Evolutionary conservation across 495 filamentous ascomycete genomes (phyloP).

Genomic region (Penicillium dipodomyicola): DNA sequence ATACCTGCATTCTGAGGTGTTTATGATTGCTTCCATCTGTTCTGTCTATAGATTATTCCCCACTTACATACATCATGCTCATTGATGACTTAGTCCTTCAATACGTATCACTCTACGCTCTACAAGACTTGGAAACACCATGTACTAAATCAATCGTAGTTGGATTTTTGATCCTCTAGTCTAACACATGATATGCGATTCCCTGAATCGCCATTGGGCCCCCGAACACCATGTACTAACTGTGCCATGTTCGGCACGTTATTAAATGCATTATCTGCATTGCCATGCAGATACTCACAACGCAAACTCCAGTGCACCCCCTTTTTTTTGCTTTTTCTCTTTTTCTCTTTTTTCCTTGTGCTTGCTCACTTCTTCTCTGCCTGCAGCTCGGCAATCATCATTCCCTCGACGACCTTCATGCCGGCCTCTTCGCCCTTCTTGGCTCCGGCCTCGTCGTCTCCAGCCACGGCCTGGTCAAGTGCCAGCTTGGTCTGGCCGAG

Average conservation of each 20-base stretch:
- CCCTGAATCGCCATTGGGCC: constrained; percentile 5
- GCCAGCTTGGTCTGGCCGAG: constrained; percentile 88
- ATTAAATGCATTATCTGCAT: constrained; percentile 1
- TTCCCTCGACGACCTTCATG: constrained; percentile 61
- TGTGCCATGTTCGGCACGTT: constrained; percentile 4
- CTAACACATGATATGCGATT: constrained; percentile 2
- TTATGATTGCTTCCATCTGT: not conserved
- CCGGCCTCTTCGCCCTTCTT: constrained; percentile 56
- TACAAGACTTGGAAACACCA: not conserved
- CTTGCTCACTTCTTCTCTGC: constrained; percentile 30
- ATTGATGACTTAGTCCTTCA: not conserved
- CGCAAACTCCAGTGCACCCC: not conserved
- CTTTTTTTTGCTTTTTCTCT: not conserved
- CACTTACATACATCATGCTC: constrained; percentile 1
- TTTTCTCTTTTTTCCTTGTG: constrained; percentile 5
- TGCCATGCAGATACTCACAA: constrained; percentile 1
- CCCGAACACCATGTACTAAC: constrained; percentile 10
- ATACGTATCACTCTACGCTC: not conserved
- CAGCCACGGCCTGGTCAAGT: constrained; percentile 82
- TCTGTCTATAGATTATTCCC: constrained; percentile 16
- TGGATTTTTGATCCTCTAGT: constrained; percentile 8
- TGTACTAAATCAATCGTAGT: not conserved
- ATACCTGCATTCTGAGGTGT: constrained; percentile 16
- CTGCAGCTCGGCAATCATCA: constrained; percentile 46
- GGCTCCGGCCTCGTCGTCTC: constrained; percentile 49